Base-by-base conservation (phyloP, 176 grass and related monocot genomes). In the Juncus inflexus region DNA sequence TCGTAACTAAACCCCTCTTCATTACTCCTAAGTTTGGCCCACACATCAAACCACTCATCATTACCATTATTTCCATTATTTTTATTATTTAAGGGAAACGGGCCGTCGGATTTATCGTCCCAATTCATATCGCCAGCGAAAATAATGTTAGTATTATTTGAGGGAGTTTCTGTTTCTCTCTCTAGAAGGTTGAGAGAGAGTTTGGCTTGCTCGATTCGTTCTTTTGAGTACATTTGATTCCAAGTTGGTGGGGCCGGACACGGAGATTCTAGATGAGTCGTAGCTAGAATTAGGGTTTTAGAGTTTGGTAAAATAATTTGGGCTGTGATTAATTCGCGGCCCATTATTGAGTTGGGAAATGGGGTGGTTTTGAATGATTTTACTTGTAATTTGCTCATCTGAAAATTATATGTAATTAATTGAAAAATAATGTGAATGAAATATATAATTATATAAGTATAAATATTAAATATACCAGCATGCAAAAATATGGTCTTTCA, bases 41-140 rank as follows among this genome's bases (percentile, higher is more conserved):
- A 97, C 7, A 80, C 66, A 43, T 97, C 92, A 50, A 62, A 37
- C 92, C 92, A 91, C n/a, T 77, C 84, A 28, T 64, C 13, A 9
- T 42, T n/a, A 42, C 3, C 2, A 2, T 3, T 15, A 45, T 64
- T 15, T 45, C 4, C 19, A 28, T 28, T 28, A 28, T 28, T 28
- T 28, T 47, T 47, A 4, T 83, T 63, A 0, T 5, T 80, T 19
- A 86, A 57, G n/a, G 87, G 92, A 64, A 87, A 90, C 2, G 65
- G 55, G 4, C 91, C 84, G 3, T 96, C 91, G 12, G 55, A 36
- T 75, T 89, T 86, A 70, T 97, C 85, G n/a, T 91, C 85, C 92
- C 87, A 97, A 58, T 97, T 91, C 92, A 91, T 91, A 76, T 97
- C 87, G 3, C 92, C 92, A 0, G 79, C 83, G 53, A 97, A 79